Conservation (phyloP, 179 eudicot genomes). For the Beta lomatogona region DNA sequence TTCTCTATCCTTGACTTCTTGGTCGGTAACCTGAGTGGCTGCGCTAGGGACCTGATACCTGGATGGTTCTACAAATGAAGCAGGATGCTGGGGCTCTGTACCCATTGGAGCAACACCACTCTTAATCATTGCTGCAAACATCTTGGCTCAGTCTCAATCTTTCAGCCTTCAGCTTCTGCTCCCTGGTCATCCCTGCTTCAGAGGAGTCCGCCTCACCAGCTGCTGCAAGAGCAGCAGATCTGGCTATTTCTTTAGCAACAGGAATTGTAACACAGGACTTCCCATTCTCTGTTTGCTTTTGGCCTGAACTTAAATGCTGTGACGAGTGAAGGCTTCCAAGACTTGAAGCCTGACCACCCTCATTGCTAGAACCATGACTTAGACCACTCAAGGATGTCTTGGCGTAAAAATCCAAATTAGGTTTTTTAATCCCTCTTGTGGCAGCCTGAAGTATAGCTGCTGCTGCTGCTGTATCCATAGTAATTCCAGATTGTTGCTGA, state of each 20-base stretch:
- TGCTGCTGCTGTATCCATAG: slow-evolving; percentile 64
- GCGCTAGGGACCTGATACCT: slow-evolving; percentile 33
- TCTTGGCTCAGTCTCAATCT: slow-evolving; percentile 88
- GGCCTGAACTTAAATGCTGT: slow-evolving; percentile 24
- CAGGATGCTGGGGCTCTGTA: slow-evolving; percentile 47
- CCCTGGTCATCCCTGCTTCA: slow-evolving; percentile 64
- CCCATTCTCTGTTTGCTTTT: slow-evolving; percentile 35
- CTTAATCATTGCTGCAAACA: slow-evolving; percentile 92
- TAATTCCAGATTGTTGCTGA: slow-evolving; percentile 47
- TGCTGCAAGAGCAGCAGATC: slow-evolving; percentile 45
- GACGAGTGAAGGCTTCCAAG: slow-evolving; percentile 31
- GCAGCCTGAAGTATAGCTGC: slow-evolving; percentile 99
- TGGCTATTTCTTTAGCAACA: slow-evolving; percentile 46
- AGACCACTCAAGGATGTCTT: slow-evolving; percentile 41
- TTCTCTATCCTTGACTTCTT: slow-evolving; percentile 45
- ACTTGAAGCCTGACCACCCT: slow-evolving; percentile 44
- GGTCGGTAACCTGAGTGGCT: slow-evolving; percentile 23
- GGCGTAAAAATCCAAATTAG: slow-evolving; percentile 55
- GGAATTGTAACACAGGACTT: slow-evolving; percentile 36
- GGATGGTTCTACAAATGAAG: slow-evolving; percentile 57
- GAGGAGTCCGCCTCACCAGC: slow-evolving; percentile 58
- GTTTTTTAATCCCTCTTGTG: slow-evolving; percentile 72
- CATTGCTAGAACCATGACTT: slow-evolving; percentile 34
- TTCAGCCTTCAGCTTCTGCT: slow-evolving; percentile 87
- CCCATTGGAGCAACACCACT: slow-evolving; percentile 55